These are phyloP conservation scores for Xylariaceae sp. DNA, from an alignment of 2,329 filamentous ascomycete species.

Conservation along the genomic window DNA sequence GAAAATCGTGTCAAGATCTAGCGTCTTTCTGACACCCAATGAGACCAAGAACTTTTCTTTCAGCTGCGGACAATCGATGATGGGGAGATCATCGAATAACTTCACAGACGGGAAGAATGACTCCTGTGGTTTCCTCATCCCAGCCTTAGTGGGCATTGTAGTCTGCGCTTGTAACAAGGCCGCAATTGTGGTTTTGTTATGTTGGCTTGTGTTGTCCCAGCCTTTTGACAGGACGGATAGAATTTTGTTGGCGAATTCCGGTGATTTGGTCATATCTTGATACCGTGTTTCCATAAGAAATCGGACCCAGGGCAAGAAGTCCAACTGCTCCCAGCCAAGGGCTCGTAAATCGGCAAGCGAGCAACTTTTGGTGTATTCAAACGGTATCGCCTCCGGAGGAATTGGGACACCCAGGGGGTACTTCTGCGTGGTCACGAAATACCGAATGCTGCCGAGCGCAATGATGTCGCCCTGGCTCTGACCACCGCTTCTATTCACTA, in stretches of 20 bases:
- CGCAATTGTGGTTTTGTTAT: conserved; percentile 64
- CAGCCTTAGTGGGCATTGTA: conserved; percentile 84
- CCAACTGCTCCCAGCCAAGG: conserved; percentile 82
- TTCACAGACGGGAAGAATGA: conserved; percentile 93
- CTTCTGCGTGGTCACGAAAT: conserved; percentile 72
- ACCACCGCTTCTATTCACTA: conserved; percentile 55
- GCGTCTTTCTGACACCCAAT: conserved; percentile 89
- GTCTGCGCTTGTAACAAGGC: conserved; percentile 64
- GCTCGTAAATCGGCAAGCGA: conserved; percentile 67
- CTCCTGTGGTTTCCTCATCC: conserved; percentile 81
- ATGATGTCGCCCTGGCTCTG: conserved; percentile 66
- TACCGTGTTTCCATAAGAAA: conserved; percentile 72
- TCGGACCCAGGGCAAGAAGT: conserved; percentile 79
- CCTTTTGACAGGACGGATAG: conserved; percentile 80
- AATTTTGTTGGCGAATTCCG: conserved; percentile 73
- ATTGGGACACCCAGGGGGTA: conserved; percentile 81
- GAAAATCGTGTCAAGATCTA: conserved; percentile 93
- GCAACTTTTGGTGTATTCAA: conserved; percentile 74
- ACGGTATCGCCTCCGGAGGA: conserved; percentile 78
- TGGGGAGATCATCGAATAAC: conserved; percentile 89
- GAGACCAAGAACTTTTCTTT: conserved; percentile 87
- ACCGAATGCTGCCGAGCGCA: conserved; percentile 70
- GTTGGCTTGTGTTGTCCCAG: conserved; percentile 75
- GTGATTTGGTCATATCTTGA: conserved; percentile 67
- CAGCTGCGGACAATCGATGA: conserved; percentile 72